Evolutionary conservation across 176 grass and related monocot species (phyloP).

Genomic region (Cenchrus purpureus): DNA sequence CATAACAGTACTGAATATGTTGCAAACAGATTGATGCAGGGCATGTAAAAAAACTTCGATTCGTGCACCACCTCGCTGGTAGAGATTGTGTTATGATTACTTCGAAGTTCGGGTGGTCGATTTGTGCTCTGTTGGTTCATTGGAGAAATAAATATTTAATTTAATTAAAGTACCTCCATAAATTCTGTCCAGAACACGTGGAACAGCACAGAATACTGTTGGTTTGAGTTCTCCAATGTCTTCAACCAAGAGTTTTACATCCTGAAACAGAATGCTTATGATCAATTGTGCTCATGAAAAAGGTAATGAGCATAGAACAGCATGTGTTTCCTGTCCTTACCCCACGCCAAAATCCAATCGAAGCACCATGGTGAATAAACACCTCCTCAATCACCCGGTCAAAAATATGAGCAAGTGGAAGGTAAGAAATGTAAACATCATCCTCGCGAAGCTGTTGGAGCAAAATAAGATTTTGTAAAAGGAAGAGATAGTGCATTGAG

Average conservation of each 20-base stretch:
- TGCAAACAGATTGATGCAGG: neutral
- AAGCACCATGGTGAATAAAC: conserved; percentile 84
- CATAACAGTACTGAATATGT: neutral
- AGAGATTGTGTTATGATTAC: no score
- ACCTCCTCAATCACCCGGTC: conserved; percentile 90
- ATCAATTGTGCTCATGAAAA: conserved; percentile 23
- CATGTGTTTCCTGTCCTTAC: conserved; percentile 52
- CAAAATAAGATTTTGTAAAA: conserved; percentile 24
- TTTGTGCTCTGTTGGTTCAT: neutral
- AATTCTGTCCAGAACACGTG: conserved; percentile 89
- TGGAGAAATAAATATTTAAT: neutral
- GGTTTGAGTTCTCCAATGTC: conserved; percentile 94
- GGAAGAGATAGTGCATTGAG: conserved; percentile 5
- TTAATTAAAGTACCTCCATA: conserved; percentile 68
- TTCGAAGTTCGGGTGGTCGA: neutral
- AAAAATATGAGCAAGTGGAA: conserved; percentile 96
- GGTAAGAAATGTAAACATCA: conserved; percentile 89
- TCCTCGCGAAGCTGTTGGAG: conserved; percentile 58
- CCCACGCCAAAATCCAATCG: conserved; percentile 98
- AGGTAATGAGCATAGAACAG: neutral
- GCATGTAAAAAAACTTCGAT: neutral
- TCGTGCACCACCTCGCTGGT: neutral
- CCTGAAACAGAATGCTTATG: conserved; percentile 55
- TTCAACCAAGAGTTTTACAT: conserved; percentile 93
- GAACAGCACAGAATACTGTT: conserved; percentile 92